Percentiles rank a stretch among this genome's conserved stretches.
Evolutionary conservation across 352 stramenopile genomes (phyloP).

Genomic region (Globisporangium viniferum): DNA sequence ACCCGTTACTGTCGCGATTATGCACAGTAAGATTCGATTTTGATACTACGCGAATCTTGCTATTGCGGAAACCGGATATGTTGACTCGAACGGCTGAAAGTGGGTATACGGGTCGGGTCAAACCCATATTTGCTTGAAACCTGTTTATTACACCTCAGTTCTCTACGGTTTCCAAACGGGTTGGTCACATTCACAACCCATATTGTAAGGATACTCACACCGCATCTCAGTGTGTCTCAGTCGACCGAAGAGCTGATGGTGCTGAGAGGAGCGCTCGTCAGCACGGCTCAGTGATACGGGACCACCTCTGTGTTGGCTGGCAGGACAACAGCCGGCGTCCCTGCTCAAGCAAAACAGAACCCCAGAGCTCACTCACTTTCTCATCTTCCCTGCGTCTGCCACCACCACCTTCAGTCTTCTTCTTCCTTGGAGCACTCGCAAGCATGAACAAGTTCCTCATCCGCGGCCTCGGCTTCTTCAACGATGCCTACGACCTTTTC

Average conservation of each 20-base stretch:
- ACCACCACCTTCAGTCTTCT: neutral
- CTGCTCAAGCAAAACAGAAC: neutral
- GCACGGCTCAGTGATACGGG: conserved; percentile 2
- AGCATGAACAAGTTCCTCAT: conserved; percentile 56
- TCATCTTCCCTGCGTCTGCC: neutral
- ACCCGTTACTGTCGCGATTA: neutral
- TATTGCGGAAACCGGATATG: neutral
- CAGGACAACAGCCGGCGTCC: neutral
- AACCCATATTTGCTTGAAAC: neutral
- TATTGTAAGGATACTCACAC: neutral
- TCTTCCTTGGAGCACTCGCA: neutral
- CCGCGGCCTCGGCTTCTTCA: conserved; percentile 55
- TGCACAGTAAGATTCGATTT: neutral
- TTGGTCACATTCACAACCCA: neutral
- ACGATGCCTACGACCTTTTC: conserved; percentile 64
- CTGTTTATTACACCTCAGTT: neutral
- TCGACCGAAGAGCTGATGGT: too few species aligned
- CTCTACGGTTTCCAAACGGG: neutral
- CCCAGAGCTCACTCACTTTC: neutral
- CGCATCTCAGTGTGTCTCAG: neutral
- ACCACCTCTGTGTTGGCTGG: neutral
- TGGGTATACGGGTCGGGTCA: neutral
- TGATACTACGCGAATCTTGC: neutral
- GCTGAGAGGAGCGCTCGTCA: neutral
- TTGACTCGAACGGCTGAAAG: neutral